Base-by-base conservation (phyloP, 768 basidiomycete genomes). In the Mycena indigotica region DNA sequence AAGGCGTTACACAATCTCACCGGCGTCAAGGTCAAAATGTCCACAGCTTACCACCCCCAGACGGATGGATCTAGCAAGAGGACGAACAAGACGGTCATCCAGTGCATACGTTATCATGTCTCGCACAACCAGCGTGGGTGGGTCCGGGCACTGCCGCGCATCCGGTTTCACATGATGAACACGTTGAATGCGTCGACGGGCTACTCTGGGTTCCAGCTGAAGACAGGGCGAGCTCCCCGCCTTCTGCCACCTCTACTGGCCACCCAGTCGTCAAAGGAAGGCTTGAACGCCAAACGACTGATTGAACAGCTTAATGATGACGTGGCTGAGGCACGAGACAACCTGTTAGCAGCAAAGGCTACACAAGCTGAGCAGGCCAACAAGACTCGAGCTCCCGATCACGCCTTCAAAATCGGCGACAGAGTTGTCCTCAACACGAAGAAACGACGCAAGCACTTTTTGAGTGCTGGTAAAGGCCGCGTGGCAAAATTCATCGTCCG, bases 401-500 rank as follows among this genome's bases (percentile, higher is more conserved):
- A 39, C 10, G 28, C 26, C 1, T 72, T 61, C 50, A n/a, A 55
- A 2, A 64, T 70, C 1, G 70, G 72, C 1, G 66, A 75, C n/a
- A 52, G n/a, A 0, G 72, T 78, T 0, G 53, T 73, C 41, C 57
- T 78, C 0, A 68, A 66, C 0, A 75, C 70, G 0, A 44, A 59
- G 1, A 48, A 75, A 25, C 55, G 65, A 0, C n/a, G 60, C 0
- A 49, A 52, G 4, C 56, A 70, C 1, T 76, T 70, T 51, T 65
- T 64, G 26, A 24, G 56, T 0, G 44, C 35, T 5, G 67, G 66
- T 2, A 61, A 65, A 2, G 62, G 65, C 3, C 64, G 66, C 0
- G 69, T 70, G 0, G 72, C 74, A 0, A 79, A 80, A 45, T 78
- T 77, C 46, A 73, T 80, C 67, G 72, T 72, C 0, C 53, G 65